phyloP scores from a whole-genome alignment of 768 basidiomycete species.

The Tubosaeta sp. region DNA sequence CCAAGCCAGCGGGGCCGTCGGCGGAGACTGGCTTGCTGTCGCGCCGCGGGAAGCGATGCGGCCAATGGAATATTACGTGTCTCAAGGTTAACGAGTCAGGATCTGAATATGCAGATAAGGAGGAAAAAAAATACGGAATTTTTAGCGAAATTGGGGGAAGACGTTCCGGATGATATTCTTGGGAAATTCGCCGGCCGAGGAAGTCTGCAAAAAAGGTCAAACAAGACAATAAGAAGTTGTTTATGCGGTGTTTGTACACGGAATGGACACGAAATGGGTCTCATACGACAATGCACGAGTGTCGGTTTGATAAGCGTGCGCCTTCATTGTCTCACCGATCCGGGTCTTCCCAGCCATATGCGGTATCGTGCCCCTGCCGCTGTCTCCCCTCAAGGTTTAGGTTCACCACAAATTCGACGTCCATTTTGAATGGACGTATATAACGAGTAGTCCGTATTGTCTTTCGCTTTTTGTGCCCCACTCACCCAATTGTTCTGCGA shows the following conservation, averaged over 20 bases:
- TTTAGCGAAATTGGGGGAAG: constrained; percentile 24
- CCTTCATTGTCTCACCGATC: constrained; percentile 33
- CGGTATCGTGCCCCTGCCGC: constrained; percentile 17
- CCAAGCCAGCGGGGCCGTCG: constrained; percentile 26
- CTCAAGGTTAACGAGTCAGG: constrained; percentile 29
- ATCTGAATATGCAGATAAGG: constrained; percentile 31
- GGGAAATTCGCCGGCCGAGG: constrained; percentile 36
- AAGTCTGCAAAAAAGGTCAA: constrained; percentile 25
- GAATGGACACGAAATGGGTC: constrained; percentile 39
- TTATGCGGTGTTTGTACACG: constrained; percentile 38
- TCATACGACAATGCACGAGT: constrained; percentile 27
- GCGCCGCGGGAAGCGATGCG: constrained; percentile 30
- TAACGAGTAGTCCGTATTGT: constrained; percentile 55
- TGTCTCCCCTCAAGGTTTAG: constrained; percentile 22
- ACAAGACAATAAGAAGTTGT: constrained; percentile 46
- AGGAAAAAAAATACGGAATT: constrained; percentile 32
- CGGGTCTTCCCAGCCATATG: constrained; percentile 21
- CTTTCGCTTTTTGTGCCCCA: constrained; percentile 54
- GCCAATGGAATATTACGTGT: constrained; percentile 30
- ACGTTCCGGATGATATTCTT: constrained; percentile 18
- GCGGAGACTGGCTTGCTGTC: constrained; percentile 23
- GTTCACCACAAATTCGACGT: constrained; percentile 36
- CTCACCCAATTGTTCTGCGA: constrained; percentile 60
- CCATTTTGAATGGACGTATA: constrained; percentile 40
- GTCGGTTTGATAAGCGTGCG: constrained; percentile 29